Percentiles rank a stretch among this genome's conserved stretches.
phyloP scores from a whole-genome alignment of 768 basidiomycete genomes.

The Collybia sp. region DNA sequence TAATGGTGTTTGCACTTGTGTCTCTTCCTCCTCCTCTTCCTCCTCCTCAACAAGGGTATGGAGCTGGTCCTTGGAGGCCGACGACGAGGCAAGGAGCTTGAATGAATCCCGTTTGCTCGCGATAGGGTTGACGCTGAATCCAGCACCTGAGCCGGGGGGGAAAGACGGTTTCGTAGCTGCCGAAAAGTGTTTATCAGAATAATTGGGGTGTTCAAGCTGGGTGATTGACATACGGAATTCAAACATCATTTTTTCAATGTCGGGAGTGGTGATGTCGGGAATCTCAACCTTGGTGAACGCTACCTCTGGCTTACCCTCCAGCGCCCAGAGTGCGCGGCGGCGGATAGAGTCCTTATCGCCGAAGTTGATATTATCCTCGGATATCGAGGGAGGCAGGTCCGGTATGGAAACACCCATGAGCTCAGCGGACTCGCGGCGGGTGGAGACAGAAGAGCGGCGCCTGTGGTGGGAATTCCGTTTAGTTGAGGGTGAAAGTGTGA shows the following conservation, averaged over 20 bases:
- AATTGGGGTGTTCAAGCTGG: conserved; percentile 5
- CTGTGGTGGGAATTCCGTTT: conserved; percentile 80
- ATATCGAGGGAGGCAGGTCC: conserved; percentile 52
- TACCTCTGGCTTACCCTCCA: conserved; percentile 79
- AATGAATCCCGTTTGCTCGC: conserved; percentile 77
- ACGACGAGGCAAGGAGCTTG: conserved; percentile 58
- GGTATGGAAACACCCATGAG: conserved; percentile 81
- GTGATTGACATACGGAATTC: conserved; percentile 56
- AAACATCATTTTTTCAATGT: conserved; percentile 49
- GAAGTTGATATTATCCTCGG: conserved; percentile 64
- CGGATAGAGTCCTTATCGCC: conserved; percentile 78
- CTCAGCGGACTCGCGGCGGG: conserved; percentile 85
- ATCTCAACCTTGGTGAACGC: conserved; percentile 78
- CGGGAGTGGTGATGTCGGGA: conserved; percentile 65
- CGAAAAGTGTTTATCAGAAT: conserved; percentile 7
- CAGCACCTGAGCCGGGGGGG: conserved; percentile 40
- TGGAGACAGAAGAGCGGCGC: conserved; percentile 85
- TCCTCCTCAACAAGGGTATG: conserved; percentile 82
- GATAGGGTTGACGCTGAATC: conserved; percentile 37
- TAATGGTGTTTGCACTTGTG: conserved; percentile 17
- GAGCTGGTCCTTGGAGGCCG: conserved; percentile 70
- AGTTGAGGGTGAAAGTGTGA: conserved; percentile 27
- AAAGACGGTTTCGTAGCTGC: conserved; percentile 61
- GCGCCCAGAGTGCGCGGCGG: conserved; percentile 76
- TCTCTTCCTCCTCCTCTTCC: conserved; percentile 69